Base-by-base conservation (phyloP, 2,329 filamentous ascomycete species). In the Didymosphaeria variabile region DNA sequence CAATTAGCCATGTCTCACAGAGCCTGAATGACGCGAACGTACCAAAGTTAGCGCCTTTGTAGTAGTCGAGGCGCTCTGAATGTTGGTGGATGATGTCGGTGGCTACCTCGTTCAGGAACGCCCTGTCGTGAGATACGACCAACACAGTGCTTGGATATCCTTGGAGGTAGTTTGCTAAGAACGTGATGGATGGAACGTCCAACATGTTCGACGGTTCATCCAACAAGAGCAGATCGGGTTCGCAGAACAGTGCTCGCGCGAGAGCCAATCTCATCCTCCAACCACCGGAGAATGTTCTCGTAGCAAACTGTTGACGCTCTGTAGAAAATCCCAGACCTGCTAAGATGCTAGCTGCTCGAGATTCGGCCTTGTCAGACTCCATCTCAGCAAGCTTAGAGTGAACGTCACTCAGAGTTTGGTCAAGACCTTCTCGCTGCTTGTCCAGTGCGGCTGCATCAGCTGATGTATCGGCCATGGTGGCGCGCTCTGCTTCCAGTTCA, bases 181-280 rank as follows among this genome's bases (percentile, higher is more conserved):
- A 99, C 59, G 95, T 96, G 76, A 99, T 98, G 26, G 95, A 98
- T n/a, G 95, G 95, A 60, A 99, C 95, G 81, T 98, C 95, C 92
- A 99, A 93, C 94, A 98, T 98, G 89, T 98, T 98, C 58, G 94
- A 98, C 82, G 95, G 95, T 88, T 99, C 95, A 84, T 99, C 95
- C 70, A 99, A 93, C 78, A 99, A 86, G 61, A 99, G 83, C 55
- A 99, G 84, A 81, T 99, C 95, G 46, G 95, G 95, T 79, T 99
- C 95, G 82, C 95, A 99, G 84, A 99, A 99, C 38, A 99, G 87
- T 15, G 95, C 95, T 86, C 95, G 86, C 13, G 95, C 95, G 64
- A 99, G 86, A 15, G 95, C 95, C 73, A 99, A 83, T 84, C 95
- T 91, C 95, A 99, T 99, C 81, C 95, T 90, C 95, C 95, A 99